These are phyloP conservation scores for Coniophora puteana DNA, from an alignment of 1,284 basidiomycete species.

Conservation along the genomic window DNA sequence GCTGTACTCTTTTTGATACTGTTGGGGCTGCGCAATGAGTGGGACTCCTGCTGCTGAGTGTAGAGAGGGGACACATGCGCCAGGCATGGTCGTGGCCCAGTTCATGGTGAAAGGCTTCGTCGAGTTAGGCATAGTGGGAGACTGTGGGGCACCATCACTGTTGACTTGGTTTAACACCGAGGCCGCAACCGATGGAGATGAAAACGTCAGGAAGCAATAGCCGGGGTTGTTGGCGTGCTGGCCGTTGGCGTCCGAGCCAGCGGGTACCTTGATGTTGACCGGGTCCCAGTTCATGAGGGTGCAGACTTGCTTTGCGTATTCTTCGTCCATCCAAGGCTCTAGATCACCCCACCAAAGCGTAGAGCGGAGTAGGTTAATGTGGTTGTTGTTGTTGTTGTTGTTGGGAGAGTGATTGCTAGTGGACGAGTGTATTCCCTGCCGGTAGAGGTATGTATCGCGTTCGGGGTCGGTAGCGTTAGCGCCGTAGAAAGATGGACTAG, in stretches of 20 bases:
- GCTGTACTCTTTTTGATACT: slow-evolving; percentile 79
- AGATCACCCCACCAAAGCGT: slow-evolving; percentile 81
- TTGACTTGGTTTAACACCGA: slow-evolving; percentile 70
- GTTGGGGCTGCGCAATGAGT: slow-evolving; percentile 40
- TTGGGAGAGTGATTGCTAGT: slow-evolving; percentile 22
- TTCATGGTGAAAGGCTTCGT: slow-evolving; percentile 70
- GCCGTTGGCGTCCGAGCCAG: slow-evolving; percentile 54
- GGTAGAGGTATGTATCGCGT: slow-evolving; percentile 31
- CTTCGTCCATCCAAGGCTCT: slow-evolving; percentile 91
- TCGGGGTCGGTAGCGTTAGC: slow-evolving; percentile 33
- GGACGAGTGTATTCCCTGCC: slow-evolving; percentile 22
- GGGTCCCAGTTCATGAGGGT: slow-evolving; percentile 77
- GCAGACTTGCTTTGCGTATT: slow-evolving; percentile 82
- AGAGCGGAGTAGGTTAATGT: slow-evolving; percentile 33
- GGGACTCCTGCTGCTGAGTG: slow-evolving; percentile 31
- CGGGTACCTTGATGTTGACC: slow-evolving; percentile 65
- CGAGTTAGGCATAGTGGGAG: slow-evolving; percentile 77
- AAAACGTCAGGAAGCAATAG: slow-evolving; percentile 85
- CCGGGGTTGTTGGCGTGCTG: slow-evolving; percentile 76
- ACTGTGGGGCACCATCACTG: slow-evolving; percentile 36
- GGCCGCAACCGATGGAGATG: slow-evolving; percentile 65
- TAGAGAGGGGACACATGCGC: slow-evolving; percentile 34
- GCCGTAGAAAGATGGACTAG: slow-evolving; percentile 15
- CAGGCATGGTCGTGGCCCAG: slow-evolving; percentile 71
- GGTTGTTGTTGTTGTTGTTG: slow-evolving; percentile 23